Evolutionary conservation across 2,329 filamentous ascomycete genomes (phyloP), one percentile per base, ranked within the genome.

Genomic region (Xylariaceae sp.): DNA sequence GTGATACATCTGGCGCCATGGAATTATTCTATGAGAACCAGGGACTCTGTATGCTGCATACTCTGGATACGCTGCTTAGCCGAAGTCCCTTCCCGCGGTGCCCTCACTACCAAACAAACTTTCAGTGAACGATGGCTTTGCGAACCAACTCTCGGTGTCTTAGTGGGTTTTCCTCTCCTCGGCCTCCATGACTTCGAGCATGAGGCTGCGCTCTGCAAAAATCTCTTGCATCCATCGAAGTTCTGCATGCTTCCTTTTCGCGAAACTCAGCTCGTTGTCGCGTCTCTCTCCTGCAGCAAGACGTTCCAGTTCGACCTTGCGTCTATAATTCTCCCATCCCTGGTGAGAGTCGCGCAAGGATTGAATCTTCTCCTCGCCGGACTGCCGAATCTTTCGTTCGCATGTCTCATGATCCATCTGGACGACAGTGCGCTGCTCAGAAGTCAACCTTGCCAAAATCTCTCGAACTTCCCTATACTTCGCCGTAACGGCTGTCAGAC

Each of bases 171-270:
- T 70, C 39, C 75, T 62, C 63, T 79, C 76, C 2, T 69, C 62
- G 12, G 56, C 47, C 59, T 76, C 70, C 59, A 68, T 63, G 30
- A 70, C 71, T 6, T 51, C 62, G 42, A 82, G 62, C 55, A 79
- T 58, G 35, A 62, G 66, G 30, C 58, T 60, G 11, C 77, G 68
- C 61, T 79, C 77, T 6, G 68, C 60, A 5, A 72, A 54, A 3
- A 79, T 71, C 39, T 70, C 67, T 33, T 66, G 63, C 19, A 74
- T 61, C 78, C 79, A 82, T 48, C 63, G 67, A 49, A 67, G 62
- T 66, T 81, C 76, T 0, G 73, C 75, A 6, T 55, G 57, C 42
- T 68, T 68, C 30, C 65, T 67, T 44, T 56, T 64, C 36, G 54
- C 51, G 19, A 70, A 60, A 14, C 68, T 69, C 14, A 55, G 58